Conservation (phyloP, 2,329 filamentous ascomycete genomes). For the Didymella sp. region DNA sequence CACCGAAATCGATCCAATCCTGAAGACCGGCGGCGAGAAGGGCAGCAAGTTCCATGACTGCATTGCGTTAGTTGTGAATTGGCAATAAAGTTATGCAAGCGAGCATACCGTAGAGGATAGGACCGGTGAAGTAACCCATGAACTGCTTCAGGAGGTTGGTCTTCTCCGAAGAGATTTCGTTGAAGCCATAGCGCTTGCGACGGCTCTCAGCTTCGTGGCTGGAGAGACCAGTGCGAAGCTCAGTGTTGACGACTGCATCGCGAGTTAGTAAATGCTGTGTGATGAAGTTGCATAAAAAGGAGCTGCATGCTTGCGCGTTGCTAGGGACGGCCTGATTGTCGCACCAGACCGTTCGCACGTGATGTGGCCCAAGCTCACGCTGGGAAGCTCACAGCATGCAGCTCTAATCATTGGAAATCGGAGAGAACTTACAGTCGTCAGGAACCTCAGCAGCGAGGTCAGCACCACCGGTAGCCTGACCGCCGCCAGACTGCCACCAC, state of each 20-base stretch:
- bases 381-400: slow-evolving; percentile 14
- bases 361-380: slow-evolving; percentile 24
- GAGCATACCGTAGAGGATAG: slow-evolving; percentile 75
- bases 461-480: slow-evolving; percentile 33
- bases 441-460: slow-evolving; percentile 57
- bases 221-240: slow-evolving; percentile 70
- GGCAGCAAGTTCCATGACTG: slow-evolving; percentile 80
- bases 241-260: slow-evolving; percentile 62
- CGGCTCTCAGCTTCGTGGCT: slow-evolving; percentile 66
- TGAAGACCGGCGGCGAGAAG: slow-evolving; percentile 75
- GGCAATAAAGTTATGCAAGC: slow-evolving; percentile 19
- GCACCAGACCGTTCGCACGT: slow-evolving; percentile 24
- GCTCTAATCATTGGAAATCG: not conserved
- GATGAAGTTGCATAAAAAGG: slow-evolving; percentile 13
- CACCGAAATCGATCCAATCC: slow-evolving; percentile 77
- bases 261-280: slow-evolving; percentile 49
- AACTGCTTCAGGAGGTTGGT: slow-evolving; percentile 78
- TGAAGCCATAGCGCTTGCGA: slow-evolving; percentile 71
- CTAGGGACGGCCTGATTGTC: slow-evolving; percentile 7
- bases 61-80: slow-evolving; percentile 18
- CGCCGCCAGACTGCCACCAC: slow-evolving; percentile 60
- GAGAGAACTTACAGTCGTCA: slow-evolving; percentile 59
- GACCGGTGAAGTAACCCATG: slow-evolving; percentile 76
- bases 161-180: slow-evolving; percentile 76
- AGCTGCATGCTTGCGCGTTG: slow-evolving; percentile 7